Evolutionary conservation across 305 asterid species (phyloP).

Genomic region (Rubia tinctorum): DNA sequence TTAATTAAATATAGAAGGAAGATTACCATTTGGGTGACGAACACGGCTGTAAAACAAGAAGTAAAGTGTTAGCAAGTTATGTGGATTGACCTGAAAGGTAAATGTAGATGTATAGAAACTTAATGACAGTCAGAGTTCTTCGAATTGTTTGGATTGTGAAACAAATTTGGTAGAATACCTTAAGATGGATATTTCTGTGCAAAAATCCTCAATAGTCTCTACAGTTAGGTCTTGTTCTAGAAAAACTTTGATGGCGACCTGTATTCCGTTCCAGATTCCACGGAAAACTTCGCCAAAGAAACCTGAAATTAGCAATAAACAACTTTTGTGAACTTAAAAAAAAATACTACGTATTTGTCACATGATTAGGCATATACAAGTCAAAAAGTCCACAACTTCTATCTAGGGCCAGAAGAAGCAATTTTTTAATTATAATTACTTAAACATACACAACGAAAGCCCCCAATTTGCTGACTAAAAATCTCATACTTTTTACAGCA

Average conservation of each 20-base stretch:
- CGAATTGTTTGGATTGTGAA: background rate
- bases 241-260: constrained; percentile 12
- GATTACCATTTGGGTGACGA: constrained; percentile 17
- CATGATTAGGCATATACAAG: background rate
- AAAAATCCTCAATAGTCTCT: constrained; percentile 11
- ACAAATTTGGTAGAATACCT: background rate
- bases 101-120: background rate
- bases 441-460: background rate
- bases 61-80: constrained; percentile 9
- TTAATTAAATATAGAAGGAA: background rate
- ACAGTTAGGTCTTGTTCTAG: constrained; percentile 11
- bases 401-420: background rate
- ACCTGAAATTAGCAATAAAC: constrained; percentile 2
- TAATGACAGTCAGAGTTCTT: background rate
- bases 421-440: background rate
- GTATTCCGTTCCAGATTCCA: constrained; percentile 12
- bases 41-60: constrained; percentile 6
- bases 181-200: constrained; percentile 11
- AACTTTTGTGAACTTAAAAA: background rate
- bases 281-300: constrained; percentile 15
- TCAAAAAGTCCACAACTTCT: background rate
- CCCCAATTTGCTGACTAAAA: background rate
- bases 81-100: constrained; percentile 1
- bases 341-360: too few relatives aligned
- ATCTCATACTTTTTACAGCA: background rate